These are phyloP conservation scores for Dactylellina drechsleri DNA, from an alignment of 2,329 filamentous ascomycete species.

Conservation along the genomic window DNA sequence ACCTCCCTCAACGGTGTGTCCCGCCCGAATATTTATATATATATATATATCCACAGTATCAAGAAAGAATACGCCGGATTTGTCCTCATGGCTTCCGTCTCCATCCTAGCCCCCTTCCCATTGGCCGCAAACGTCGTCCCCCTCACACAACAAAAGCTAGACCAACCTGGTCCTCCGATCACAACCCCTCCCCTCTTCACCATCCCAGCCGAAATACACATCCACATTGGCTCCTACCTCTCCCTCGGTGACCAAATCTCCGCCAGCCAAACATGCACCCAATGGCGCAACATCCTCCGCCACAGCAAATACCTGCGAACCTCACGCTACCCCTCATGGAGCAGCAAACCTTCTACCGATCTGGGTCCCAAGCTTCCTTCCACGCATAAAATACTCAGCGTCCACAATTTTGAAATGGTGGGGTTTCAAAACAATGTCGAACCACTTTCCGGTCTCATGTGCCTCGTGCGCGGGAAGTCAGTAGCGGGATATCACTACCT, in stretches of 20 bases:
- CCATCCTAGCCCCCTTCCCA: conserved; percentile 4
- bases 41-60: neutral
- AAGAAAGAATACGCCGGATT: conserved; percentile 3
- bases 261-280: conserved; percentile 26
- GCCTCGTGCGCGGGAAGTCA: conserved; percentile 3
- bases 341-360: too few species aligned
- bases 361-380: neutral
- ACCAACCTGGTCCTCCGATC: neutral
- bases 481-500: conserved; percentile 3
- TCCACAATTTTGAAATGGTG: conserved; percentile 5
- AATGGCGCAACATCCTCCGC: conserved; percentile 18
- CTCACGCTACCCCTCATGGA: conserved; percentile 7
- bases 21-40: too few species aligned
- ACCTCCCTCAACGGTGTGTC: too few species aligned
- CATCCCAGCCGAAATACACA: conserved; percentile 26
- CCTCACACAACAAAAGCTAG: neutral
- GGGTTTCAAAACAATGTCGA: conserved; percentile 6
- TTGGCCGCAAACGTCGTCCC: neutral
- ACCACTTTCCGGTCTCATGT: conserved; percentile 19
- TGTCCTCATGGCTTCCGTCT: conserved; percentile 3
- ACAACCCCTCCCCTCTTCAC: conserved; percentile 13
- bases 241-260: conserved; percentile 26
- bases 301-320: conserved; percentile 7
- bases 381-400: conserved; percentile 18
- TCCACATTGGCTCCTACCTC: conserved; percentile 28